A percentile compares a stretch with the other conserved stretches of the same genome.
phyloP scores from a whole-genome alignment of 176 grass and related monocot genomes.

The Tillandsia fasciculata region DNA sequence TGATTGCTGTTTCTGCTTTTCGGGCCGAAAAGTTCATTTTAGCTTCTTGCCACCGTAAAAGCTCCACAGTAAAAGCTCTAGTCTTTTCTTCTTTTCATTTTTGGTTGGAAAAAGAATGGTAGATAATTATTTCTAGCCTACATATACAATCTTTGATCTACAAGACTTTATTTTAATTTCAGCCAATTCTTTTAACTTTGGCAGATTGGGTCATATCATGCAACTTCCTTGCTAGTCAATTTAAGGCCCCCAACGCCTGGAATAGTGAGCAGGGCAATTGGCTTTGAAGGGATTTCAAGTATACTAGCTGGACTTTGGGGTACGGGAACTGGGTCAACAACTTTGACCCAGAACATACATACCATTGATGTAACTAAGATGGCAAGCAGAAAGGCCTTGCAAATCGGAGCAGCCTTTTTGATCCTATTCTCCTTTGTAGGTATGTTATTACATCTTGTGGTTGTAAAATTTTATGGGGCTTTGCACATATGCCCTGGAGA shows the following conservation, averaged over 20 bases:
- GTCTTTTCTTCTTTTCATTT: neutral
- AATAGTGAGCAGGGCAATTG: slow-evolving; percentile 95
- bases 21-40: no score
- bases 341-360: slow-evolving; percentile 86
- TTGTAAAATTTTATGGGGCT: neutral
- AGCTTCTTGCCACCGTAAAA: no score
- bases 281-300: slow-evolving; percentile 79
- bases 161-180: slow-evolving; percentile 14
- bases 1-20: no score
- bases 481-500: neutral
- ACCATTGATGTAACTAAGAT: slow-evolving; percentile 84
- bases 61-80: no score
- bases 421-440: slow-evolving; percentile 79
- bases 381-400: slow-evolving; percentile 69
- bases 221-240: slow-evolving; percentile 72
- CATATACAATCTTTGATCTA: neutral
- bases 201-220: slow-evolving; percentile 86
- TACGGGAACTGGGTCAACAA: slow-evolving; percentile 77
- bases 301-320: slow-evolving; percentile 91
- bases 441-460: slow-evolving; percentile 21
- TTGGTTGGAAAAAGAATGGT: neutral
- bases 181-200: slow-evolving; percentile 12
- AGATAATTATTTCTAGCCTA: neutral
- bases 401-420: slow-evolving; percentile 61
- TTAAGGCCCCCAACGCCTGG: slow-evolving; percentile 79